Percentiles rank a stretch among this genome's conserved stretches.
Conservation (phyloP, 208 protist genomes). For the Angomonas deanei region DNA sequence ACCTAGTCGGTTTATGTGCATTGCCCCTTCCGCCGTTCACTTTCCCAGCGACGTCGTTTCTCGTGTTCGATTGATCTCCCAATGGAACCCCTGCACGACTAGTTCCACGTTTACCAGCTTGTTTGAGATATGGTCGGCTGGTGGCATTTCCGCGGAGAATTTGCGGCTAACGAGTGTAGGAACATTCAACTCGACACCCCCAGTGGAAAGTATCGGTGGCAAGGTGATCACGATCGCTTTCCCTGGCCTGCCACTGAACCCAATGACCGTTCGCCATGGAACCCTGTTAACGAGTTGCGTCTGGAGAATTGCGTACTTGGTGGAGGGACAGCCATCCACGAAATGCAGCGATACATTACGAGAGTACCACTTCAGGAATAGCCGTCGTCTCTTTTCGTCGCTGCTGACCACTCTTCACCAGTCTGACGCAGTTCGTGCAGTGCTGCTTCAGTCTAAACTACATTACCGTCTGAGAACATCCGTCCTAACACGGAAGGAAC, state of each 20-base stretch:
- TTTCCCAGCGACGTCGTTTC: background rate
- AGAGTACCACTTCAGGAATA: no score
- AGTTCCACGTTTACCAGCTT: conserved; percentile 14
- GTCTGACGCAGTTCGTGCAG: background rate
- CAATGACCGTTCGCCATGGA: background rate
- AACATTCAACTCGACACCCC: background rate
- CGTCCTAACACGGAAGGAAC: background rate
- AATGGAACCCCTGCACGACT: conserved; percentile 43
- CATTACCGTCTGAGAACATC: background rate
- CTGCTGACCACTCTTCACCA: no score
- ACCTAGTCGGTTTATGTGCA: background rate
- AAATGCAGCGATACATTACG: no score
- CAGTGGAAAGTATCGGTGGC: background rate
- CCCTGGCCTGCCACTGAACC: background rate
- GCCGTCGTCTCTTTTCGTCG: no score
- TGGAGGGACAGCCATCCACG: background rate
- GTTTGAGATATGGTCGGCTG: conserved; percentile 50
- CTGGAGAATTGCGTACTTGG: background rate
- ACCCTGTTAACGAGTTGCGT: background rate
- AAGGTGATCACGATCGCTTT: background rate
- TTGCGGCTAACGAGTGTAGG: background rate
- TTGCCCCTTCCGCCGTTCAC: conserved; percentile 11
- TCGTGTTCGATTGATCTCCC: conserved; percentile 29
- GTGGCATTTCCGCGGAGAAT: background rate
- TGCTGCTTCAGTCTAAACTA: background rate